These are phyloP conservation scores for Umbelopsis vinacea DNA, from an alignment of 192 early-diverging fungal species.

Conservation along the genomic window DNA sequence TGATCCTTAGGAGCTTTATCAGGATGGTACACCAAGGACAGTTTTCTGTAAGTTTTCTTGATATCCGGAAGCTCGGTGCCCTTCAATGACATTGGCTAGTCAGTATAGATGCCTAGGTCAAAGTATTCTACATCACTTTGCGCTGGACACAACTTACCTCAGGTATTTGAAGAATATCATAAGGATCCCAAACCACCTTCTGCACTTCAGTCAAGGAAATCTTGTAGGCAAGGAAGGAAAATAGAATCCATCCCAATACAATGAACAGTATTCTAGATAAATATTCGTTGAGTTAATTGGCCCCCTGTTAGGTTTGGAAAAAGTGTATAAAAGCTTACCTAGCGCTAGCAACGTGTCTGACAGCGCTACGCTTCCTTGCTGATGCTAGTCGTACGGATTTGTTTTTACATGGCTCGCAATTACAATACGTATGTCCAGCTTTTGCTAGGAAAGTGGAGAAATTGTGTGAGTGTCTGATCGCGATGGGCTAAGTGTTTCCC, in stretches of 20 bases:
- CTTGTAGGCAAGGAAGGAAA: slow-evolving; percentile 67
- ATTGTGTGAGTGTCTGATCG: background rate
- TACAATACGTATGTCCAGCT: slow-evolving; percentile 24
- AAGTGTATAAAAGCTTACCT: slow-evolving; percentile 27
- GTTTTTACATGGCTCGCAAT: slow-evolving; percentile 31
- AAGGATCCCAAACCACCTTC: slow-evolving; percentile 86
- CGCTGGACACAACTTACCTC: slow-evolving; percentile 47
- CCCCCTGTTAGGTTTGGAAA: background rate
- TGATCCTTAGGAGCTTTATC: slow-evolving; percentile 75
- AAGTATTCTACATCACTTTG: background rate
- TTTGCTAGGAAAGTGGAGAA: background rate
- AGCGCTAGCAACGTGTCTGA: slow-evolving; percentile 20
- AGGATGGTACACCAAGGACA: slow-evolving; percentile 74
- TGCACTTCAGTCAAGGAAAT: slow-evolving; percentile 69
- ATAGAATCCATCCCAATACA: slow-evolving; percentile 69
- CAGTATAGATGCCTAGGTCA: background rate
- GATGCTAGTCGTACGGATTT: slow-evolving; percentile 18
- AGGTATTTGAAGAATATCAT: slow-evolving; percentile 82
- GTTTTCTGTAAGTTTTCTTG: slow-evolving; percentile 71
- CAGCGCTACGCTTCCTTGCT: slow-evolving; percentile 19
- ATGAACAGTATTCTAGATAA: slow-evolving; percentile 46
- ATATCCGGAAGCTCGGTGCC: slow-evolving; percentile 58
- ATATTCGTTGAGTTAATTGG: background rate
- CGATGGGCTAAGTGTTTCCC: too few relatives aligned
- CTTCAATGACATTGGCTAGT: slow-evolving; percentile 26